A percentile compares a stretch with the other conserved stretches of the same genome.
Conservation (phyloP, 2,329 filamentous ascomycete genomes). For the Fusarium incarnatum region DNA sequence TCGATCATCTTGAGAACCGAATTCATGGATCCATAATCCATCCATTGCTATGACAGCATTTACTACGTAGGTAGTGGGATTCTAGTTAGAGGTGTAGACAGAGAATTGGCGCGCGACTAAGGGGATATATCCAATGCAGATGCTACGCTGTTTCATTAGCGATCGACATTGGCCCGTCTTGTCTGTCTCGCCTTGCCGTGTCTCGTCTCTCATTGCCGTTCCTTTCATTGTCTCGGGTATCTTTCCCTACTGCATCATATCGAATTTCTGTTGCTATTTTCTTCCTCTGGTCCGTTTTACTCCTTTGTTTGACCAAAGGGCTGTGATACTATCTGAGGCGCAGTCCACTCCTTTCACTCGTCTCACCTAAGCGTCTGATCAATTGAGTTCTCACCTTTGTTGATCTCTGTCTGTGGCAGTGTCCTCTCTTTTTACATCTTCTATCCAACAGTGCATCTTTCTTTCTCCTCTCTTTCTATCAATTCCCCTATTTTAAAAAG, state of each 20-base stretch:
- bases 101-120: conserved; percentile 10
- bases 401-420: conserved; percentile 27
- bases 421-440: neutral
- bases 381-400: neutral
- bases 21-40: conserved; percentile 20
- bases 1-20: neutral
- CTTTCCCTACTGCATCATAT: neutral
- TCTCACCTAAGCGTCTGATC: conserved; percentile 2
- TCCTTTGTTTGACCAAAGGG: neutral
- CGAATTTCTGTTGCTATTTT: neutral
- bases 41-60: conserved; percentile 1
- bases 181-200: conserved; percentile 4
- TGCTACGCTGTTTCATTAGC: conserved; percentile 30
- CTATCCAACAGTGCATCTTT: neutral
- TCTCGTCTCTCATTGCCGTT: neutral
- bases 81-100: neutral
- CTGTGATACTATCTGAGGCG: conserved; percentile 2
- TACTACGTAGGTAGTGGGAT: no score
- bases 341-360: conserved; percentile 16
- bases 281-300: neutral
- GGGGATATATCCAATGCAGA: conserved; percentile 2
- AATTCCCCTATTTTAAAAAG: conserved; percentile 24
- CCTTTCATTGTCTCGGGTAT: conserved; percentile 18
- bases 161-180: conserved; percentile 25
- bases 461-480: neutral